phyloP scores from a whole-genome alignment of 1,284 basidiomycete genomes.

The Mycena sp. region DNA sequence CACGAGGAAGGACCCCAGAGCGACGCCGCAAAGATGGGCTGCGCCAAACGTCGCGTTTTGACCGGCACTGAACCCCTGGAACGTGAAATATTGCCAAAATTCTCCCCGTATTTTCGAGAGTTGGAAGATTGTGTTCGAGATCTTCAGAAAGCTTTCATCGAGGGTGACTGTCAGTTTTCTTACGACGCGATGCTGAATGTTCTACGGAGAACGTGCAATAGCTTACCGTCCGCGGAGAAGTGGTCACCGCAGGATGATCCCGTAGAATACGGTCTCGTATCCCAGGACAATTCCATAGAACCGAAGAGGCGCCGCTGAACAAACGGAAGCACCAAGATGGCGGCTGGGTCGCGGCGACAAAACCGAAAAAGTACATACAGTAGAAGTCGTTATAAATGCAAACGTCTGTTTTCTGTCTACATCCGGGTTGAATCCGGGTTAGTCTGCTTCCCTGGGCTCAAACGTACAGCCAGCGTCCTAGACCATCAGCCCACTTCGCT shows the following conservation, averaged over 20 bases:
- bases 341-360: no score
- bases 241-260: slow-evolving; percentile 6
- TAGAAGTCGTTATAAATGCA: no score
- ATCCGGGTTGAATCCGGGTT: no score
- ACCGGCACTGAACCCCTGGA: slow-evolving; percentile 2
- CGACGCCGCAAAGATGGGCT: background rate
- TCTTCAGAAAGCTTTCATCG: slow-evolving; percentile 3
- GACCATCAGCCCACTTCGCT: slow-evolving; percentile 62
- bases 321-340: no score
- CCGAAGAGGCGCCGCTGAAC: no score
- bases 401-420: no score
- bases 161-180: no score
- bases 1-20: background rate
- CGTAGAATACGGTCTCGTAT: background rate
- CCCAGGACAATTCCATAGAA: no score
- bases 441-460: no score
- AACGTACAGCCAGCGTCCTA: slow-evolving; percentile 74
- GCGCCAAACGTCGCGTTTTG: slow-evolving; percentile 1
- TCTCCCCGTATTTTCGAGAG: slow-evolving; percentile 14
- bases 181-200: slow-evolving; percentile 16
- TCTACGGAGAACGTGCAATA: slow-evolving; percentile 5
- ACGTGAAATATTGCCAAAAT: background rate
- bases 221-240: slow-evolving; percentile 1
- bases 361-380: no score
- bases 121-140: slow-evolving; percentile 11